A percentile compares a stretch with the other conserved stretches of the same genome.
Evolutionary conservation across 768 basidiomycete species (phyloP).

Genomic region (Leccinum obscurum): DNA sequence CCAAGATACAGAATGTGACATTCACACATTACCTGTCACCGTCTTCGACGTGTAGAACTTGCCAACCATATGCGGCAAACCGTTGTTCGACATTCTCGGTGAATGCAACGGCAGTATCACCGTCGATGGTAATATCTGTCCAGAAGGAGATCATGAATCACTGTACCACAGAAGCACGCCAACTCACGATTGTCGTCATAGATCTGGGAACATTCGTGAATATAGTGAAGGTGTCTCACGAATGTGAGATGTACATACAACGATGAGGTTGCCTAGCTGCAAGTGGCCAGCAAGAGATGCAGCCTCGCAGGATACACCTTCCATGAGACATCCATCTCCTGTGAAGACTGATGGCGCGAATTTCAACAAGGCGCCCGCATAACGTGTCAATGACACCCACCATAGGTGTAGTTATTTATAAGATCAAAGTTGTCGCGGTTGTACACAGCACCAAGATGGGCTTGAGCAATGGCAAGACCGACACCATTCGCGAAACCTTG

Average conservation of each 20-base stretch:
- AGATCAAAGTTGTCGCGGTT: constrained; percentile 84
- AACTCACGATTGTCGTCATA: constrained; percentile 94
- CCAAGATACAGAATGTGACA: background rate
- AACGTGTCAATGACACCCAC: constrained; percentile 38
- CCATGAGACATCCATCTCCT: constrained; percentile 97
- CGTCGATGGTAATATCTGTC: constrained; percentile 93
- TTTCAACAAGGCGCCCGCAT: constrained; percentile 4
- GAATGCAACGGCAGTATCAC: constrained; percentile 88
- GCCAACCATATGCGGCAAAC: constrained; percentile 92
- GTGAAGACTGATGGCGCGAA: constrained; percentile 61
- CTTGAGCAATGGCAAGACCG: constrained; percentile 91
- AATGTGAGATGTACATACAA: constrained; percentile 50
- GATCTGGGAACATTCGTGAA: constrained; percentile 47
- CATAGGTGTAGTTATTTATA: constrained; percentile 87
- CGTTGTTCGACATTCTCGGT: constrained; percentile 91
- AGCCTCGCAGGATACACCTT: constrained; percentile 93
- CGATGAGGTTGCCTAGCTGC: constrained; percentile 90
- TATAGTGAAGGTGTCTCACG: constrained; percentile 8
- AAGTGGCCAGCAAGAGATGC: constrained; percentile 92
- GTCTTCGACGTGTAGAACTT: constrained; percentile 80
- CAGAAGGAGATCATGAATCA: constrained; percentile 10
- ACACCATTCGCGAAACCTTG: constrained; percentile 94
- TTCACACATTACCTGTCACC: constrained; percentile 62
- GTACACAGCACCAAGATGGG: constrained; percentile 85
- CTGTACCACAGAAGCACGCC: background rate